phyloP scores from a whole-genome alignment of 805 yeast species.

The Yamadazyma endophytica region DNA sequence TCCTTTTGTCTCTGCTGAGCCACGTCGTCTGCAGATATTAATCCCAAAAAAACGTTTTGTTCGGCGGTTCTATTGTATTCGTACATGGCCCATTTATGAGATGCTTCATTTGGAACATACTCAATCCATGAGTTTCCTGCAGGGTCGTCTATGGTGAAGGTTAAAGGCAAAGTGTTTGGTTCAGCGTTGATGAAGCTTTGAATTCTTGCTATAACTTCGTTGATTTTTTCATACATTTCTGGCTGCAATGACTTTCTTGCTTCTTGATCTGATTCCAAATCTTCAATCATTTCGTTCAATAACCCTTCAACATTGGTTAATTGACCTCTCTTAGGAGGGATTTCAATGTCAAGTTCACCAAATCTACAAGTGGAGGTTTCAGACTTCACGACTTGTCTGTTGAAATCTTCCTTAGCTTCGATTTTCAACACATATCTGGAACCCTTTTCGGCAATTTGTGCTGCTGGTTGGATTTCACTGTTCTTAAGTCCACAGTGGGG shows the following conservation, averaged over 20 bases:
- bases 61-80: constrained; percentile 84
- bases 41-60: constrained; percentile 81
- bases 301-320: constrained; percentile 90
- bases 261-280: constrained; percentile 76
- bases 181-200: constrained; percentile 60
- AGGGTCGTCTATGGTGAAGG: constrained; percentile 84
- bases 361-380: constrained; percentile 81
- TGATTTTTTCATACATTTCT: constrained; percentile 70
- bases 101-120: constrained; percentile 77
- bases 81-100: constrained; percentile 83
- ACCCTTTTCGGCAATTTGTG: constrained; percentile 87
- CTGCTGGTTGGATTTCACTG: constrained; percentile 95
- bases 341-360: constrained; percentile 82
- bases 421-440: constrained; percentile 64
- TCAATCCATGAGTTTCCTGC: constrained; percentile 98
- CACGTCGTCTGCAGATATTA: constrained; percentile 65
- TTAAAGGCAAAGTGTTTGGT: constrained; percentile 66
- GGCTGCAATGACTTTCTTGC: constrained; percentile 73
- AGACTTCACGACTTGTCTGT: constrained; percentile 87
- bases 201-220: constrained; percentile 60
- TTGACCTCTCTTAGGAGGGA: constrained; percentile 93
- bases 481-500: constrained; percentile 91
- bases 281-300: constrained; percentile 76
- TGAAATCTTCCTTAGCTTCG: constrained; percentile 68
- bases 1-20: constrained; percentile 45